Percentiles rank a stretch among this genome's conserved stretches.
phyloP scores from a whole-genome alignment of 257 asterid genomes.

The Fraxinus excelsior region DNA sequence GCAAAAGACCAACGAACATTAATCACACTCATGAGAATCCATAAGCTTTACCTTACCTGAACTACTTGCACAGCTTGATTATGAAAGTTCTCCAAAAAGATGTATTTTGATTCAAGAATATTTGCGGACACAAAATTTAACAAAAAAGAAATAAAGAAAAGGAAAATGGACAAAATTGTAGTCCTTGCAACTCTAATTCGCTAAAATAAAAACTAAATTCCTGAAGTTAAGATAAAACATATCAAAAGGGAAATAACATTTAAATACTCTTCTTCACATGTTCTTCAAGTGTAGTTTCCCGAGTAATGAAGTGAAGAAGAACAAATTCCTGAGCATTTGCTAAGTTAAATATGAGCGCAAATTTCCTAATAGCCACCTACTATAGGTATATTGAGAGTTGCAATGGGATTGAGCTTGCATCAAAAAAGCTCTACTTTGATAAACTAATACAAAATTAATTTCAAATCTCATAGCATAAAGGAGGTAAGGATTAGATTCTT shows the following conservation, averaged over 20 bases:
- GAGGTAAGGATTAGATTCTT: too few relatives aligned
- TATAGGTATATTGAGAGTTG: not conserved
- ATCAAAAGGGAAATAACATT: not conserved
- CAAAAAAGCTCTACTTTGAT: not conserved
- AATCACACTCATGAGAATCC: too few relatives aligned
- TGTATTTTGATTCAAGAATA: not conserved
- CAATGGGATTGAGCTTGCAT: not conserved
- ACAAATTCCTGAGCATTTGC: not conserved
- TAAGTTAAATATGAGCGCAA: not conserved
- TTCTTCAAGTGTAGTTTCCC: not conserved
- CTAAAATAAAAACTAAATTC: not conserved
- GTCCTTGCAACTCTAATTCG: too few relatives aligned
- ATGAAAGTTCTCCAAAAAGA: too few relatives aligned
- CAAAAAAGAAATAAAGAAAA: not conserved
- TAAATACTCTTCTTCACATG: constrained; percentile 4
- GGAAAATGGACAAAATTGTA: not conserved
- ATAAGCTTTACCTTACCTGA: too few relatives aligned
- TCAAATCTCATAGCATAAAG: too few relatives aligned
- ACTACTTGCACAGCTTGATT: too few relatives aligned
- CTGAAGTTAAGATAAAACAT: constrained; percentile 9
- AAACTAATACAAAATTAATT: not conserved
- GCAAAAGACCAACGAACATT: too few relatives aligned
- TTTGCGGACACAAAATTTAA: not conserved
- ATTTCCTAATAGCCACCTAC: not conserved
- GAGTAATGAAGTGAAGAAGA: not conserved